A percentile compares a stretch with the other conserved stretches of the same genome.
phyloP scores from a whole-genome alignment of 495 filamentous ascomycete species.

The Bryoglossum gracile region DNA sequence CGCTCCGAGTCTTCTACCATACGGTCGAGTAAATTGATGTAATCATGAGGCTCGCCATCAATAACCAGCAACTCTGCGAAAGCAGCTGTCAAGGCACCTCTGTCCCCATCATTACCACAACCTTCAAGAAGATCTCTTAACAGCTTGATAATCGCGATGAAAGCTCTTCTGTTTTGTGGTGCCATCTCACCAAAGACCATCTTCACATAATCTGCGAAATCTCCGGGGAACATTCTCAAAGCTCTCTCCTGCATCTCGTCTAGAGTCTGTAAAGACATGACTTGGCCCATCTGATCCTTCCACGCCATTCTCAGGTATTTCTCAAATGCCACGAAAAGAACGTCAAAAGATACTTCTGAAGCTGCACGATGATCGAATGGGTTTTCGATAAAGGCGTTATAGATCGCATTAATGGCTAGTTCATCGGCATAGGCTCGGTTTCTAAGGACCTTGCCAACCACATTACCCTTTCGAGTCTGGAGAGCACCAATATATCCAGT shows the following conservation, averaged over 20 bases:
- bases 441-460: conserved; percentile 67
- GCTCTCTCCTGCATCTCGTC: conserved; percentile 66
- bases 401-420: conserved; percentile 79
- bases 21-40: conserved; percentile 85
- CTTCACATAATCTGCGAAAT: conserved; percentile 83
- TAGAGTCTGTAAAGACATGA: conserved; percentile 59
- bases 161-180: conserved; percentile 86
- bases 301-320: conserved; percentile 88
- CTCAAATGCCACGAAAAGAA: conserved; percentile 90
- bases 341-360: conserved; percentile 71
- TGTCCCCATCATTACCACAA: conserved; percentile 89
- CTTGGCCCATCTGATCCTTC: conserved; percentile 78
- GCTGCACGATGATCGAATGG: conserved; percentile 66
- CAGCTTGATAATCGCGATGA: conserved; percentile 75
- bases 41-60: conserved; percentile 69
- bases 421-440: conserved; percentile 66
- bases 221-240: conserved; percentile 60
- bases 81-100: conserved; percentile 80
- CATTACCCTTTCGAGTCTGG: conserved; percentile 76
- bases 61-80: conserved; percentile 84
- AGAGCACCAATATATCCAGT: conserved; percentile 75
- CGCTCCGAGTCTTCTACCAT: conserved; percentile 87
- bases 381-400: conserved; percentile 78
- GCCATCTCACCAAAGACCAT: conserved; percentile 69
- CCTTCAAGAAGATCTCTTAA: conserved; percentile 85